Evolutionary conservation across 352 stramenopile genomes (phyloP).

Genomic region (Phytophthora sansomeana): DNA sequence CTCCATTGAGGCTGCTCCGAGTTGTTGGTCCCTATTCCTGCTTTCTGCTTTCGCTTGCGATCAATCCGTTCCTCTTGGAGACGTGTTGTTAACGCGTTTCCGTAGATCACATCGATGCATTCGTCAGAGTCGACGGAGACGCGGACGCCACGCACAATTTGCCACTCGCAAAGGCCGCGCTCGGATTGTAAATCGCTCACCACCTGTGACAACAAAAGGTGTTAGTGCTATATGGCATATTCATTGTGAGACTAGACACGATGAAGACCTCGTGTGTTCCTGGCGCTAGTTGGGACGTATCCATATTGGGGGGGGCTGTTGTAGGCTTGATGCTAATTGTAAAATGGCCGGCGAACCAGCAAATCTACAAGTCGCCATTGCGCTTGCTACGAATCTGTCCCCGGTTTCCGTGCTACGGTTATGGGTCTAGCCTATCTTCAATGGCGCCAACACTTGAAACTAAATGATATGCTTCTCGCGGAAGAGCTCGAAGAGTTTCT

Average conservation of each 20-base stretch:
- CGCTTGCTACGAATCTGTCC: no score
- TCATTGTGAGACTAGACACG: neutral
- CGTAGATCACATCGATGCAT: constrained; percentile 46
- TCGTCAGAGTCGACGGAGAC: constrained; percentile 25
- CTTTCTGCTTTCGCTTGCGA: constrained; percentile 50
- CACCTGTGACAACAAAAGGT: constrained; percentile 34
- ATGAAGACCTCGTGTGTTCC: constrained; percentile 33
- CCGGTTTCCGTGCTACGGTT: no score
- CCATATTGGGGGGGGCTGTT: constrained; percentile 8
- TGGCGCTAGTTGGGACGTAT: constrained; percentile 12
- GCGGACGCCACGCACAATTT: constrained; percentile 30
- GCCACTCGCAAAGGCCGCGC: constrained; percentile 46
- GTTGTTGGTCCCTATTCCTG: neutral
- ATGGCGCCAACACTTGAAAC: no score
- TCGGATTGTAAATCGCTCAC: constrained; percentile 52
- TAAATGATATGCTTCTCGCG: constrained; percentile 59
- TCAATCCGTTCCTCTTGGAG: constrained; percentile 53
- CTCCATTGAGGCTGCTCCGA: constrained; percentile 26
- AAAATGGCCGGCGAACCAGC: constrained; percentile 7
- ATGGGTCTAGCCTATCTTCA: no score
- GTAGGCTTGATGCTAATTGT: constrained; percentile 2
- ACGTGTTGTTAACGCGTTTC: constrained; percentile 24
- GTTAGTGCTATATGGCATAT: neutral
- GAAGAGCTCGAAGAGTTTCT: constrained; percentile 71
- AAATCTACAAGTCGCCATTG: no score